Percentiles rank a stretch among this genome's conserved stretches.
Evolutionary conservation across 768 basidiomycete genomes (phyloP).

Genomic region (Lactifluus echinatus): DNA sequence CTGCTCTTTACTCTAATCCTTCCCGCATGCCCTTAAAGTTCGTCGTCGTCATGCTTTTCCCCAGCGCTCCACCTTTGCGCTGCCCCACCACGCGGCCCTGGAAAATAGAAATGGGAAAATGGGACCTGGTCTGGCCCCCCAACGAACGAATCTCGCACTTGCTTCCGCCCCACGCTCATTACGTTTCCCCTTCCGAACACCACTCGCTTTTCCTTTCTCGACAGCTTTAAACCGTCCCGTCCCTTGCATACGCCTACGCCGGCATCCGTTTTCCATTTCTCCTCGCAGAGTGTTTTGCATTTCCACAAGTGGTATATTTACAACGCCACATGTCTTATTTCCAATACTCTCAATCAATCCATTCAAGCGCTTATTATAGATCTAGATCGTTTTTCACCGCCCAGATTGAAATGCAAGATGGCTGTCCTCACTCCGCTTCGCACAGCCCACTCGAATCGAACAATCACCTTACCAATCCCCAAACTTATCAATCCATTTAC

Average conservation of each 20-base stretch:
- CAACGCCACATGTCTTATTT: not conserved
- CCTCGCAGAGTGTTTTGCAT: not conserved
- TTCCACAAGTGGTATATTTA: not conserved
- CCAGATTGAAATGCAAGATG: not conserved
- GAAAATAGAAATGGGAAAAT: not conserved
- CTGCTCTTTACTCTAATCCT: too few relatives aligned
- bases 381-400: not conserved
- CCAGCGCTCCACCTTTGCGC: not conserved
- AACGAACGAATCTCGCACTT: not conserved
- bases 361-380: not conserved
- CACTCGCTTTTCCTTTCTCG: conserved; percentile 12
- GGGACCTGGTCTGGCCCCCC: conserved; percentile 6
- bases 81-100: not conserved
- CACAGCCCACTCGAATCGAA: not conserved
- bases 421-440: not conserved
- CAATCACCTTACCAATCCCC: not conserved
- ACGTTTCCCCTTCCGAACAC: conserved; percentile 12
- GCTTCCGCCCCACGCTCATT: conserved; percentile 12
- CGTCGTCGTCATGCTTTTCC: too few relatives aligned
- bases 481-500: not conserved
- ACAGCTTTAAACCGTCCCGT: not conserved
- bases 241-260: not conserved
- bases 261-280: not conserved
- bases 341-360: conserved; percentile 9
- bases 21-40: too few relatives aligned